Base-by-base conservation (phyloP, 805 yeast genomes). In the Ogataea allantospora region DNA sequence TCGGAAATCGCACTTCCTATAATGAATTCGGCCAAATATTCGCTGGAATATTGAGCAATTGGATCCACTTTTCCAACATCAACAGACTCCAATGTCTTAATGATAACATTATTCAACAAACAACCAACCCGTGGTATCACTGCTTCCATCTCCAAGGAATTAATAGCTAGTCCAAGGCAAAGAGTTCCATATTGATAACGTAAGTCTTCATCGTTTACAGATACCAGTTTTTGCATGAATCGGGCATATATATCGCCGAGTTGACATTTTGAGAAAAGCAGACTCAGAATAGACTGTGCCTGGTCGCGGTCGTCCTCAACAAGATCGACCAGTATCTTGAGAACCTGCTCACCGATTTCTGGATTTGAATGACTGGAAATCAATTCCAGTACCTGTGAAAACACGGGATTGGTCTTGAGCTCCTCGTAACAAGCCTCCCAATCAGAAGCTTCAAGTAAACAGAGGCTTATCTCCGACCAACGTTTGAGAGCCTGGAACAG, bases 401-500 rank as follows among this genome's bases (percentile, higher is more conserved):
- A 42, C n/a, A 39, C 27, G 10, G 33, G 16, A 18, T 35, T 38
- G 2, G 27, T 9, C 8, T 12, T 9, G 7, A 42, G 18, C 22
- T 38, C 48, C 8, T 20, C n/a, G 11, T 34, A 42, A 25, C 41
- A 42, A 9, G 29, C 35, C n/a, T 35, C 25, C 33, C 34, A 43
- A 20, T 46, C 47, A 2, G 28, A 18, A 7, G 37, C 38, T 18
- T 47, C 51, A 4, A 29, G 28, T 19, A 51, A 14, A 5, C 37
- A 43, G 23, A 51, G 38, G 16, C 46, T 38, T 10, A 52, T 19
- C 27, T 52, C 57, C 12, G 48, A 40, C 33, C 51, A 34, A 2
- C 27, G 34, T 34, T 48, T 47, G 15, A 53, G 30, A 4, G 34
- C 46, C 26, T 50, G 47, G 12, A 35, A 40, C 14, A 53, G 31